Evolutionary conservation across 1,284 basidiomycete species (phyloP).

Genomic region (Melampsora larici-populina): DNA sequence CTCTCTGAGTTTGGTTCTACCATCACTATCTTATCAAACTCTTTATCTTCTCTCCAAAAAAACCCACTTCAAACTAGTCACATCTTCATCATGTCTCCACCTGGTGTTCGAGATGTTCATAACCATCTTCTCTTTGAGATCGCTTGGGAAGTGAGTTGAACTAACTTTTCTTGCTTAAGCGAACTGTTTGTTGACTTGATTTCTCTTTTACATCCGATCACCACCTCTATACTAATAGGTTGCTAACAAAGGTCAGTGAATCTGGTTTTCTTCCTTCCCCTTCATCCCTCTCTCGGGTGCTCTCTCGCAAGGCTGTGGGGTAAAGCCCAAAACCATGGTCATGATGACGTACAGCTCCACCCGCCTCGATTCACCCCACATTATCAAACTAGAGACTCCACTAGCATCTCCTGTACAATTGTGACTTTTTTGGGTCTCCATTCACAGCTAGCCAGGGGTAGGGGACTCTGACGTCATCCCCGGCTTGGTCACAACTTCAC

Average conservation of each 20-base stretch:
- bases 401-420: no score
- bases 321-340: not conserved
- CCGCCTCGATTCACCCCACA: not conserved
- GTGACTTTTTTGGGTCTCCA: not conserved
- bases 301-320: not conserved
- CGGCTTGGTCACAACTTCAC: not conserved
- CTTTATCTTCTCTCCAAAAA: not conserved
- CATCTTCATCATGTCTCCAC: constrained; percentile 20
- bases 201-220: not conserved
- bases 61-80: not conserved
- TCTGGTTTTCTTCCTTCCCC: not conserved
- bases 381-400: no score
- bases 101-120: constrained; percentile 37
- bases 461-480: not conserved
- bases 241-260: constrained; percentile 41
- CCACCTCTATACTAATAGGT: constrained; percentile 10
- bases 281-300: not conserved
- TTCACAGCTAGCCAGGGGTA: not conserved
- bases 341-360: not conserved
- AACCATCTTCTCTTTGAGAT: constrained; percentile 45
- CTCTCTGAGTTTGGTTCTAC: no score
- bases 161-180: not conserved
- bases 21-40: not conserved
- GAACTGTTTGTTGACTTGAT: not conserved
- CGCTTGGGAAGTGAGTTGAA: constrained; percentile 40